These are phyloP conservation scores for Aspergillus fijiensis DNA, from an alignment of 2,329 filamentous ascomycete genomes.

Conservation along the genomic window DNA sequence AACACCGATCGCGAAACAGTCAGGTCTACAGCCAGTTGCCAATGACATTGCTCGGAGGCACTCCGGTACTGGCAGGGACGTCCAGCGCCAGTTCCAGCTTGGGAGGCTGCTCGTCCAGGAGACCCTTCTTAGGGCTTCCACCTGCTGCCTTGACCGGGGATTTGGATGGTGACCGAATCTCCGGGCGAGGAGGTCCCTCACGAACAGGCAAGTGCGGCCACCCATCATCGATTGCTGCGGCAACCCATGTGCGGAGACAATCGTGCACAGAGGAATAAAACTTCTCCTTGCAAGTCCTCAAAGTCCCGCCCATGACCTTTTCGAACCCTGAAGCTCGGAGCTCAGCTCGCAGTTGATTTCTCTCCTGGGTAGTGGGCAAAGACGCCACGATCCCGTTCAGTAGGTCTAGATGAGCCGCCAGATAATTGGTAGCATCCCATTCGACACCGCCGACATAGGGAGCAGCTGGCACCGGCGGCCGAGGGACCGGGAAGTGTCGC, in stretches of 20 bases:
- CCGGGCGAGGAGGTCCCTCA: slow-evolving; percentile 45
- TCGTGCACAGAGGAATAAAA: slow-evolving; percentile 93
- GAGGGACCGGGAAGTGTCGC: slow-evolving; percentile 78
- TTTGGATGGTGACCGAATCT: slow-evolving; percentile 41
- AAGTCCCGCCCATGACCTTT: slow-evolving; percentile 77
- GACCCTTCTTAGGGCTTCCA: slow-evolving; percentile 46
- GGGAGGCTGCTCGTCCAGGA: slow-evolving; percentile 54
- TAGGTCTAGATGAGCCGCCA: slow-evolving; percentile 88
- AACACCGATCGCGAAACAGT: not conserved
- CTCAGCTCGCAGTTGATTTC: slow-evolving; percentile 75
- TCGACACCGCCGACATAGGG: slow-evolving; percentile 97
- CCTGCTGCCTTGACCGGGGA: slow-evolving; percentile 48
- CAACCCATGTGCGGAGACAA: slow-evolving; percentile 84
- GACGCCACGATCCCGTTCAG: slow-evolving; percentile 87
- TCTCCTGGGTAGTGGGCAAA: slow-evolving; percentile 65
- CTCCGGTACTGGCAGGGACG: slow-evolving; percentile 24
- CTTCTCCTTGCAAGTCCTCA: slow-evolving; percentile 94
- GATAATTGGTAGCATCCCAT: slow-evolving; percentile 97
- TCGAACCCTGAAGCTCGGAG: slow-evolving; percentile 86
- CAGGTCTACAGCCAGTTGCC: slow-evolving; percentile 39
- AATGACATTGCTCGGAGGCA: slow-evolving; percentile 26
- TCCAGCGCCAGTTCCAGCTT: slow-evolving; percentile 55
- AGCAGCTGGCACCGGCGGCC: slow-evolving; percentile 86
- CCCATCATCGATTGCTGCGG: slow-evolving; percentile 79
- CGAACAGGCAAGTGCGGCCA: slow-evolving; percentile 83